Evolutionary conservation across 2,329 filamentous ascomycete genomes (phyloP).

Genomic region (Teratosphaeriaceae sp.): DNA sequence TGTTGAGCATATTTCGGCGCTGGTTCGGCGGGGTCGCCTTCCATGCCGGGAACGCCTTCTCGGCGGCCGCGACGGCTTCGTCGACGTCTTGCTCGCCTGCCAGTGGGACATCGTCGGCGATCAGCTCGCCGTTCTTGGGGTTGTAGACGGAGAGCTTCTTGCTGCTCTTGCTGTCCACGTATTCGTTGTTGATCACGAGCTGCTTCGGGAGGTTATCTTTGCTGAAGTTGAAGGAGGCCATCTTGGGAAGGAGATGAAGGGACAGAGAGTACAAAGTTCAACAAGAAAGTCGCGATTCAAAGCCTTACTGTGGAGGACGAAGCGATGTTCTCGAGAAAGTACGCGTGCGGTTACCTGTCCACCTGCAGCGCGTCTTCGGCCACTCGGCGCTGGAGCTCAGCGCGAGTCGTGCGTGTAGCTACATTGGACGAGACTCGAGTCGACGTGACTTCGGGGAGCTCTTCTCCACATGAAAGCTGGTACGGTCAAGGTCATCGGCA

Average conservation of each 20-base stretch:
- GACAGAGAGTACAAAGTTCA: background rate
- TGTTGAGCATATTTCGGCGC: conserved; percentile 62
- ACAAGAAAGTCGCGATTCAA: background rate
- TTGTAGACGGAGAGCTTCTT: conserved; percentile 44
- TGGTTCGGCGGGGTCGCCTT: conserved; percentile 49
- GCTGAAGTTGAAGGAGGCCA: conserved; percentile 12
- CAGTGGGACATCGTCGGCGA: conserved; percentile 40
- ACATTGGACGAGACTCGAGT: background rate
- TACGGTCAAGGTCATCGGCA: background rate
- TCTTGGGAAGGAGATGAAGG: background rate
- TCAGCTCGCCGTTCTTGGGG: conserved; percentile 43
- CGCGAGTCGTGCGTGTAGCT: background rate
- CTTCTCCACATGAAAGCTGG: background rate
- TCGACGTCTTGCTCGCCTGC: conserved; percentile 50
- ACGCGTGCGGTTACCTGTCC: background rate
- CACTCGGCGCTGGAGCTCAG: background rate
- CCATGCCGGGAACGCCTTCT: conserved; percentile 64
- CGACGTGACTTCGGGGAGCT: background rate
- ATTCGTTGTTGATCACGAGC: conserved; percentile 31
- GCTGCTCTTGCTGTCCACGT: conserved; percentile 19
- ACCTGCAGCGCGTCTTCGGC: background rate
- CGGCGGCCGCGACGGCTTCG: conserved; percentile 53
- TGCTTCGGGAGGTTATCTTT: conserved; percentile 32
- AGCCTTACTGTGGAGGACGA: background rate
- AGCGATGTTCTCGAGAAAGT: background rate